Base-by-base conservation (phyloP, 345 rosid genomes). In the Arabis hirsuta region DNA sequence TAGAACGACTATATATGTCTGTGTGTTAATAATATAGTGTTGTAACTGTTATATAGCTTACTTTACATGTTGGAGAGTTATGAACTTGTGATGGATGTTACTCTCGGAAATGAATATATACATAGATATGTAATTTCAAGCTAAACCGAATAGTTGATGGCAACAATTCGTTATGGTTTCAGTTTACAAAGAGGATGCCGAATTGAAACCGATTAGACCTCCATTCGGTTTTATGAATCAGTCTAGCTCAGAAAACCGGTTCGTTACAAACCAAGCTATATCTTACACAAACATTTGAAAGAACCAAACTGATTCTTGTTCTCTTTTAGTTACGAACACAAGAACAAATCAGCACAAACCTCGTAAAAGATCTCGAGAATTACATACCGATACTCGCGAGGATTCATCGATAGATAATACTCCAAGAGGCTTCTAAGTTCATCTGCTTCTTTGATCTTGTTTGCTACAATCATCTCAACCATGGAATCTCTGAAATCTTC, bases 401-500 rank as follows among this genome's bases (percentile, higher is more conserved):
- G 80, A 60, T 94, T 94, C 90, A 89, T 85, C 0, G 95, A 85
- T 59, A 94, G 32, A 62, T 94, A 94, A 80, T 88, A 94, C 55
- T 88, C 89, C 83, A 94, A 79, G 36, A 94, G 88, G 53, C 82
- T 81, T 45, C 97, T 83, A 24, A 94, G 95, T 72, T 91, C 92
- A 50, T 81, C 84, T 0, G 90, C 81, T 20, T 87, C 81, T 48
- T 82, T 80, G 31, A 90, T 82, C 65, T 80, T 80, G 74, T 89
- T 94, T 0, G 79, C 81, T 67, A 81, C 69, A 41, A 94, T 89
- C 92, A 94, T 87, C 74, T 89, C 92, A 9, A 85, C 71, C 91
- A 94, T 87, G 12, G 98, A 93, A 31, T 84, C 88, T 71, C 83
- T 78, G 52, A 91, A 94, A 72, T 94, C 98, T 70, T 82, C 84